These are phyloP conservation scores for Gossypium davidsonii DNA, from an alignment of 441 rosid species.

Conservation along the genomic window DNA sequence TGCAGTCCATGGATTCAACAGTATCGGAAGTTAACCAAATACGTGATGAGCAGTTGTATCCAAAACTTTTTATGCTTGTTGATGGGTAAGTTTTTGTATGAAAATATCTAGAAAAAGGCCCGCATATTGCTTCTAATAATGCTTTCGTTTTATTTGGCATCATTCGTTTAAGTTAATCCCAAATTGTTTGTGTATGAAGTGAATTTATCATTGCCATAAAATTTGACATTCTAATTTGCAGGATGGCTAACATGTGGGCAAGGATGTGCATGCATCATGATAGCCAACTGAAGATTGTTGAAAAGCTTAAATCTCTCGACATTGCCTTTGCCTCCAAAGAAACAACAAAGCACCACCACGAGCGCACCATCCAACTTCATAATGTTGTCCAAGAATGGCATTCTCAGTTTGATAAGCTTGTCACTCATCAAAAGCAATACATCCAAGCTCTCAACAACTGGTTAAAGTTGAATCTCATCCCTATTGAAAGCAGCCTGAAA, in stretches of 20 bases:
- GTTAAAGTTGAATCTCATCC: conserved; percentile 60
- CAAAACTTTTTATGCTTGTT: conserved; percentile 23
- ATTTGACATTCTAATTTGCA: conserved; percentile 19
- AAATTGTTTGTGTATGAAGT: not conserved
- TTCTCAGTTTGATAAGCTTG: conserved; percentile 44
- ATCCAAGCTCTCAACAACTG: conserved; percentile 51
- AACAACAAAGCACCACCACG: conserved; percentile 52
- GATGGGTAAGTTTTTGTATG: too few relatives aligned
- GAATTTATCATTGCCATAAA: conserved; percentile 4
- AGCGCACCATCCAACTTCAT: conserved; percentile 45
- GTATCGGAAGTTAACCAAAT: conserved; percentile 56
- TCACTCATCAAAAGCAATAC: conserved; percentile 48
- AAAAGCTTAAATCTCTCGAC: conserved; percentile 47
- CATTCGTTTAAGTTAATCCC: not conserved
- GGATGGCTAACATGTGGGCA: conserved; percentile 64
- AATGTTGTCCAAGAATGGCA: conserved; percentile 45
- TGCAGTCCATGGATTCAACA: conserved; percentile 76
- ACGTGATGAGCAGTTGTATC: conserved; percentile 57
- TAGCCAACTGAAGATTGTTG: conserved; percentile 38
- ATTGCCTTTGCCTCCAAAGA: conserved; percentile 39
- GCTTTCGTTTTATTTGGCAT: not conserved
- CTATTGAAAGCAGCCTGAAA: conserved; percentile 54
- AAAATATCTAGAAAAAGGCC: not conserved
- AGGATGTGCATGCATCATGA: conserved; percentile 45
- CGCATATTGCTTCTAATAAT: not conserved